Conservation (phyloP, 768 basidiomycete species). For the Xerocomus brunneocitrinus region DNA sequence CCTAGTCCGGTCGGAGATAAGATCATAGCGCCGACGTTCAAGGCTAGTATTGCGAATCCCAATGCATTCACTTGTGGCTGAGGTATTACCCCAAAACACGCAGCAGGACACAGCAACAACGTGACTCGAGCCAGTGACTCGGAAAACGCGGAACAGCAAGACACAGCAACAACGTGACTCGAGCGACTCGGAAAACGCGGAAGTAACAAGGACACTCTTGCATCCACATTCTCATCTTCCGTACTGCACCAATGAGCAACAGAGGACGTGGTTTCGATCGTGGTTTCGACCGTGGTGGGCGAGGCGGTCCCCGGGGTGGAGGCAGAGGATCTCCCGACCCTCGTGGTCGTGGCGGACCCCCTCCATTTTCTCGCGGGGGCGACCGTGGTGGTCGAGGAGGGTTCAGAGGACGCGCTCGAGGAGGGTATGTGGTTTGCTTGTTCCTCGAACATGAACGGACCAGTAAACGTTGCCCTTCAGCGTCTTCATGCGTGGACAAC, state of each 20-base stretch:
- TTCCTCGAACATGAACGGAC: background rate
- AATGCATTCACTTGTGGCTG: background rate
- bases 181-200: background rate
- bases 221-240: background rate
- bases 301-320: background rate
- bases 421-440: slow-evolving; percentile 33
- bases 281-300: background rate
- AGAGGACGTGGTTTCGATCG: slow-evolving; percentile 39
- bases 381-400: slow-evolving; percentile 33
- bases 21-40: slow-evolving; percentile 13
- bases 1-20: slow-evolving; percentile 12
- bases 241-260: slow-evolving; percentile 27
- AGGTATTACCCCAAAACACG: background rate
- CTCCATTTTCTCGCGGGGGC: slow-evolving; percentile 24
- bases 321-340: slow-evolving; percentile 32
- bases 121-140: slow-evolving; percentile 1
- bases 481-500: slow-evolving; percentile 36
- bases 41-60: background rate
- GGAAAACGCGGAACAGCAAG: background rate
- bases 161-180: slow-evolving; percentile 21
- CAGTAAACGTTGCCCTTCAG: slow-evolving; percentile 20
- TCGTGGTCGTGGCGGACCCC: slow-evolving; percentile 26
- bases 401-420: slow-evolving; percentile 30
- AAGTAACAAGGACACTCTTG: background rate
- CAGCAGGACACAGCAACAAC: slow-evolving; percentile 19